Base-by-base conservation (phyloP, 768 basidiomycete genomes). In the Fistulinella prunicolor region DNA sequence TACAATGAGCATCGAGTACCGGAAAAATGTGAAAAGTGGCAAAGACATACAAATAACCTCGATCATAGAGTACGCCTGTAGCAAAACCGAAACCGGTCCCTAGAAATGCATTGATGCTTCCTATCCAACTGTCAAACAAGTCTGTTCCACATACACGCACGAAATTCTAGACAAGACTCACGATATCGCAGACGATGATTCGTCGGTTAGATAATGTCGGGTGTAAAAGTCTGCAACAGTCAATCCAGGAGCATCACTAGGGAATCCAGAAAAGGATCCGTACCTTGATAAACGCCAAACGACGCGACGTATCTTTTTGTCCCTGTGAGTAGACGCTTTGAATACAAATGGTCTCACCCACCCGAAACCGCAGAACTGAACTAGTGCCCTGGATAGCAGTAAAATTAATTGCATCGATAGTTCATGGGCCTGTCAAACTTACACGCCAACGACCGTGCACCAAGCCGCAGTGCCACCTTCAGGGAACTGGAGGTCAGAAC, bases 31-130 rank as follows among this genome's bases (percentile, higher is more conserved):
- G 7, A 1, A n/a, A 42, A 7, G 9, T 30, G 3, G 3, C 21
- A 9, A 5, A 4, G 21, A 50, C 60, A 16, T 50, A 75, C 74
- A 76, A 79, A 63, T 76, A 75, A 45, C 80, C 80, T n/a, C 67
- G 67, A 46, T 82, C 81, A 51, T 74, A 77, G 9, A 73, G 69
- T 41, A 68, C 57, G 2, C 80, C 80, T 5, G 73, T 59, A 30
- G 78, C 26, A 10, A 76, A 46, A 14, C 77, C 69, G 16, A 64
- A 49, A 1, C 62, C 58, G 17, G 73, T 53, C n/a, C 68, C 50
- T 10, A 78, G 58, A 38, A 75, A 71, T 1, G 73, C 56, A 51
- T 79, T 76, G 13, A 71, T 56, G 21, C 77, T 72, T 35, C 79
- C 80, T 48, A 82, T 73, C 70, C 69, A 73, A 12, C 69, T 69